Evolutionary conservation across 1,139 yeast genomes (phyloP).

Genomic region (Pichia sp.): DNA sequence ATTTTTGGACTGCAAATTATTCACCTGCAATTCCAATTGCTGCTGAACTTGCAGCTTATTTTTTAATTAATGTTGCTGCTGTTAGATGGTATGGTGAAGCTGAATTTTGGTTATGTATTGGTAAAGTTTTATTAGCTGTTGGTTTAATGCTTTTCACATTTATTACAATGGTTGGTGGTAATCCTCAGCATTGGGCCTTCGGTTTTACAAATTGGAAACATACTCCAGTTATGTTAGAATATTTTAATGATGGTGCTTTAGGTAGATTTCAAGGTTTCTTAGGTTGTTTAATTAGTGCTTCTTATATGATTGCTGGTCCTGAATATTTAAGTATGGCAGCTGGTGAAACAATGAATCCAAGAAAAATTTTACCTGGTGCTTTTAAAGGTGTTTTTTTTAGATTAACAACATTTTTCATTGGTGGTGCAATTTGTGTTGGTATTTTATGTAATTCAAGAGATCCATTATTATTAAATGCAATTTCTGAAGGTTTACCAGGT

Average conservation of each 20-base stretch:
- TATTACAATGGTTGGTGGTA: conserved; percentile 53
- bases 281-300: conserved; percentile 39
- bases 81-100: conserved; percentile 48
- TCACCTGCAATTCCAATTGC: conserved; percentile 46
- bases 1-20: conserved; percentile 49
- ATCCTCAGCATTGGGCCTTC: conserved; percentile 36
- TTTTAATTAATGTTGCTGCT: conserved; percentile 43
- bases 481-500: conserved; percentile 44
- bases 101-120: conserved; percentile 48
- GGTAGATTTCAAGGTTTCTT: conserved; percentile 49
- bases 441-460: conserved; percentile 51
- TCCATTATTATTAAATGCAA: conserved; percentile 38
- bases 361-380: conserved; percentile 71
- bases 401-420: conserved; percentile 61
- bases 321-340: conserved; percentile 52
- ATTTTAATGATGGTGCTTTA: conserved; percentile 36
- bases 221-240: conserved; percentile 33
- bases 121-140: conserved; percentile 43
- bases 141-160: conserved; percentile 48
- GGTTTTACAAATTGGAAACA: conserved; percentile 39
- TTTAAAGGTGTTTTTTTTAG: conserved; percentile 73
- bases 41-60: conserved; percentile 41
- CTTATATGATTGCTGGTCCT: conserved; percentile 48
- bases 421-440: conserved; percentile 57
- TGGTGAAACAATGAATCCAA: conserved; percentile 58